Evolutionary conservation across 805 yeast genomes (phyloP).

Genomic region (Priceomyces carsonii): DNA sequence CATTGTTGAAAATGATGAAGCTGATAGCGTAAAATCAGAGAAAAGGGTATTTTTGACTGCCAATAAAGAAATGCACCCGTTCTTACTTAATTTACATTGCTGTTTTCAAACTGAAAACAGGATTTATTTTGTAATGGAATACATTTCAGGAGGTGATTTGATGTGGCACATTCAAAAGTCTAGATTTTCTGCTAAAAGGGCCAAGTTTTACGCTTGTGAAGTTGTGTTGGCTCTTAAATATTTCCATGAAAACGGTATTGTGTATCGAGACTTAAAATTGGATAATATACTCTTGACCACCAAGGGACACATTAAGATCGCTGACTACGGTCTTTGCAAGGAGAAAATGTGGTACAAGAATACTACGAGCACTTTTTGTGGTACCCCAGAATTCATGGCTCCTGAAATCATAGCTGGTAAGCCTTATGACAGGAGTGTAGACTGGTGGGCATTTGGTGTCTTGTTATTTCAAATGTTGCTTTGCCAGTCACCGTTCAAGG

Average conservation of each 20-base stretch:
- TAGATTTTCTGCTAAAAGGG: conserved; percentile 83
- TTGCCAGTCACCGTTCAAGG: conserved; percentile 96
- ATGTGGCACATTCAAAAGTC: conserved; percentile 99
- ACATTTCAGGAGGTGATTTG: conserved; percentile 95
- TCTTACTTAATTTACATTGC: conserved; percentile 84
- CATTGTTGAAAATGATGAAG: conserved; percentile 93
- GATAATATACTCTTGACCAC: conserved; percentile 90
- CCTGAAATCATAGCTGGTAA: conserved; percentile 96
- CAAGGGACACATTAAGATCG: conserved; percentile 93
- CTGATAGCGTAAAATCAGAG: conserved; percentile 91
- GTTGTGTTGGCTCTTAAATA: conserved; percentile 87
- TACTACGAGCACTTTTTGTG: conserved; percentile 94
- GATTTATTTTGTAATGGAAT: conserved; percentile 97
- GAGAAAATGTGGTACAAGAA: conserved; percentile 85
- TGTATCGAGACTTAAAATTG: conserved; percentile 93
- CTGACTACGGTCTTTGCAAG: conserved; percentile 96
- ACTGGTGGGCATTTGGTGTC: conserved; percentile 99
- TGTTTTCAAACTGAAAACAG: conserved; percentile 98
- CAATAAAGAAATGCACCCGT: conserved; percentile 89
- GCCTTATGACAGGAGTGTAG: conserved; percentile 90
- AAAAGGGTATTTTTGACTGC: conserved; percentile 87
- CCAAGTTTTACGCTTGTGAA: conserved; percentile 97
- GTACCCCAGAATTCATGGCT: conserved; percentile 99
- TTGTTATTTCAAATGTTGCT: conserved; percentile 92
- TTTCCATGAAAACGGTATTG: conserved; percentile 93